These are phyloP conservation scores for Solanum boliviense DNA, from an alignment of 257 asterid genomes.

Conservation along the genomic window DNA sequence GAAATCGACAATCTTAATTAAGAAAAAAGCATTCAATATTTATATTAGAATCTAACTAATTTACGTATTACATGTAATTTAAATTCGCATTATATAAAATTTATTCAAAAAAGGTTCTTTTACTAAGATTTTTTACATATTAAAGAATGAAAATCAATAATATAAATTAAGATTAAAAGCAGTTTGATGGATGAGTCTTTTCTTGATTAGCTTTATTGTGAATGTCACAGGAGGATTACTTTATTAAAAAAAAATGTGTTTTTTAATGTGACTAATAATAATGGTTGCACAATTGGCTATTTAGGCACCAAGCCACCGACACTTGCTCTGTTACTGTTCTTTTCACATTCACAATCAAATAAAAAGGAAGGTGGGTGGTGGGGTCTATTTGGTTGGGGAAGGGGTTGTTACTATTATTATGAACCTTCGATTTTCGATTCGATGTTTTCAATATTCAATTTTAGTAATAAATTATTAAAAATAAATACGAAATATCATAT, in stretches of 20 bases:
- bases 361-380: background rate
- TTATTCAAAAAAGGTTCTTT: too few species aligned
- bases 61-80: too few species aligned
- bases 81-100: too few species aligned
- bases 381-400: background rate
- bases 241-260: background rate
- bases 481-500: background rate
- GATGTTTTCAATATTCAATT: background rate
- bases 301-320: background rate
- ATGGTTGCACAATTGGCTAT: background rate
- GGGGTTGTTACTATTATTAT: background rate
- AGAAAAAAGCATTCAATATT: background rate
- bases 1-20: too few species aligned
- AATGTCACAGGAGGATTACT: background rate
- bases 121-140: too few species aligned
- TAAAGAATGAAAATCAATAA: accelerated
- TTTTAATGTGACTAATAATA: background rate
- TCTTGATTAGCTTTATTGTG: background rate
- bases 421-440: background rate
- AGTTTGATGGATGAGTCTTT: background rate
- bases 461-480: background rate
- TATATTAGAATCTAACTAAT: too few species aligned
- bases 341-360: background rate
- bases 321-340: background rate
- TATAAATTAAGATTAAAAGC: too few species aligned